Evolutionary conservation across 768 basidiomycete genomes (phyloP).

Genomic region (Dentipellis fragilis): DNA sequence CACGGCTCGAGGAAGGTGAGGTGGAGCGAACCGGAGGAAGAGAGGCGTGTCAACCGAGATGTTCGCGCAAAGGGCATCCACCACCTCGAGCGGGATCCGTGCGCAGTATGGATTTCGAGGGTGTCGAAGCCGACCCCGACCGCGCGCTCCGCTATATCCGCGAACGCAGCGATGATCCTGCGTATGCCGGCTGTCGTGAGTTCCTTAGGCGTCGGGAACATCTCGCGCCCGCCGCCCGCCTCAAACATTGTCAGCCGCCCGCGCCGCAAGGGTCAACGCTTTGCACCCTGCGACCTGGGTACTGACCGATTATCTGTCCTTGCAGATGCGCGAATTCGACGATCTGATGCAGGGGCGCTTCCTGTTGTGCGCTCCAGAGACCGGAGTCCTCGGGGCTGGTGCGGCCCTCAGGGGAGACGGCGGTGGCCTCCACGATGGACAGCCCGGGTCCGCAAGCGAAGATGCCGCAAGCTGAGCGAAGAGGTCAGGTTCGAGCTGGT

Average conservation of each 20-base stretch:
- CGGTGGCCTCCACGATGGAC: conserved; percentile 56
- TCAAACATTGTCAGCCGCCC: conserved; percentile 32
- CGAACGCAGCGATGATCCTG: no score
- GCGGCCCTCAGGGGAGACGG: conserved; percentile 45
- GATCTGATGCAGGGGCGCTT: conserved; percentile 33
- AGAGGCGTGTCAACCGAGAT: no score
- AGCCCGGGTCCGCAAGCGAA: conserved; percentile 44
- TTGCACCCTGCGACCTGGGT: conserved; percentile 73
- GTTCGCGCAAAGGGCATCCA: no score
- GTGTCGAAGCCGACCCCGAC: no score
- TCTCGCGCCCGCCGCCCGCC: conserved; percentile 32
- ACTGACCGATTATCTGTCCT: conserved; percentile 45
- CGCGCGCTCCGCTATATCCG: no score
- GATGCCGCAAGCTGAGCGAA: conserved; percentile 18
- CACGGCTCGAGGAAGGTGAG: no score
- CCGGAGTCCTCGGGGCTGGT: conserved; percentile 54
- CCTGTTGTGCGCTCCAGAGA: conserved; percentile 54
- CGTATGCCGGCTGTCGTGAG: conserved; percentile 27
- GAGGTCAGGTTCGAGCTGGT: background rate
- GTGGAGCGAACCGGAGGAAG: no score
- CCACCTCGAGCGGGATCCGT: no score
- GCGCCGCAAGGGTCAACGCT: conserved; percentile 52
- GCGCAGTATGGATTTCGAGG: no score
- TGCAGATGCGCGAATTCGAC: conserved; percentile 59
- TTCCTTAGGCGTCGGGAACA: conserved; percentile 28